Conservation (phyloP, 1,139 yeast genomes). For the Casaregolazyma lundiana region DNA sequence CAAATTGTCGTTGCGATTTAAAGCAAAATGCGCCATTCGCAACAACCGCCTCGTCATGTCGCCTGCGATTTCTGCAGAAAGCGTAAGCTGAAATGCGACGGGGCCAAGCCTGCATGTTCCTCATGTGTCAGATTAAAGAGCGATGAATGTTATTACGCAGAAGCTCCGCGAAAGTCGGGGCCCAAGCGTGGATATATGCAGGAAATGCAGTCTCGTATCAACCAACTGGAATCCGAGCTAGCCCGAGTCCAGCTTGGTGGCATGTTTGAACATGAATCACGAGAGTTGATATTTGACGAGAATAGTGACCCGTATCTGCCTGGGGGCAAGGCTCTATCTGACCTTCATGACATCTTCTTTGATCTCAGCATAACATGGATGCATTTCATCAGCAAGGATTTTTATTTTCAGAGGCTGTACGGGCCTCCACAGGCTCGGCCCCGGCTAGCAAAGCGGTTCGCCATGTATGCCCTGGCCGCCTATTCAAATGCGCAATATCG, state of each 20-base stretch:
- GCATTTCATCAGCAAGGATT: background rate
- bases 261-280: background rate
- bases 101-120: conserved; percentile 4
- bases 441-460: conserved; percentile 1
- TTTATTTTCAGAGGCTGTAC: background rate
- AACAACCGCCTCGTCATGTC: background rate
- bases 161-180: background rate
- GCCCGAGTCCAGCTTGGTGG: background rate
- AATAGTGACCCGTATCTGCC: conserved; percentile 1
- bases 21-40: background rate
- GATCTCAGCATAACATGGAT: background rate
- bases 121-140: background rate
- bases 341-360: background rate
- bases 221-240: conserved; percentile 1
- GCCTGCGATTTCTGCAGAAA: conserved; percentile 10
- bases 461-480: conserved; percentile 1
- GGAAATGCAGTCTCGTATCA: background rate
- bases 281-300: background rate
- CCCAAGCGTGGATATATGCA: conserved; percentile 2
- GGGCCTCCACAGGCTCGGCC: background rate
- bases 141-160: background rate
- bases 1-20: background rate
- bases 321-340: background rate
- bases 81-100: conserved; percentile 12
- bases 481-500: background rate